phyloP scores from a whole-genome alignment of 2,329 filamentous ascomycete genomes.

The Pseudopyricularia cyperi region DNA sequence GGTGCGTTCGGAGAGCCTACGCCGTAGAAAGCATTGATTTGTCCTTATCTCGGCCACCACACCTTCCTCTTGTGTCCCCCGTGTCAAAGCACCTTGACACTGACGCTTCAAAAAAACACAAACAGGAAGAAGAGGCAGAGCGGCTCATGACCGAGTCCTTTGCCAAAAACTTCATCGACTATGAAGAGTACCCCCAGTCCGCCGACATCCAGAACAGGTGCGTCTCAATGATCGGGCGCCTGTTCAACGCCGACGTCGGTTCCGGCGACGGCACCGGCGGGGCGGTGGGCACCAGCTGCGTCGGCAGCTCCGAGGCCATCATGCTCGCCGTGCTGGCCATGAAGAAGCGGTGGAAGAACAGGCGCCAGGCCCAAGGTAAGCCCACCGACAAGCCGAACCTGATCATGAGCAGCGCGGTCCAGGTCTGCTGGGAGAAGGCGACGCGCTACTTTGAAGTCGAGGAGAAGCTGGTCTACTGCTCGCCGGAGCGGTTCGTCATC shows the following conservation, averaged over 20 bases:
- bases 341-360: constrained; percentile 91
- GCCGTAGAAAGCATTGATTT: neutral
- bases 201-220: constrained; percentile 87
- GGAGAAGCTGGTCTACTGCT: constrained; percentile 65
- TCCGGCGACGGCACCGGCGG: constrained; percentile 35
- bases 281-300: constrained; percentile 77
- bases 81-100: neutral
- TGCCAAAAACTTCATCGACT: constrained; percentile 91
- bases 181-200: constrained; percentile 71
- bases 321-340: constrained; percentile 77
- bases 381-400: constrained; percentile 73
- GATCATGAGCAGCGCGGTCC: constrained; percentile 89
- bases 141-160: constrained; percentile 90
- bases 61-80: neutral
- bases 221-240: constrained; percentile 76
- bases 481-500: constrained; percentile 44
- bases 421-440: constrained; percentile 96
- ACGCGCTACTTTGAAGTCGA: constrained; percentile 86
- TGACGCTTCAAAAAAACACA: neutral
- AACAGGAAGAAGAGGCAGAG: constrained; percentile 81
- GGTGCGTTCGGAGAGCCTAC: constrained; percentile 37
- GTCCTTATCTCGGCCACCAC: too few species aligned
- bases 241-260: constrained; percentile 66
- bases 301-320: constrained; percentile 83
- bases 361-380: constrained; percentile 71